Base-by-base conservation (phyloP, 495 filamentous ascomycete species). In the Umbilicaria muhlenbergii region DNA sequence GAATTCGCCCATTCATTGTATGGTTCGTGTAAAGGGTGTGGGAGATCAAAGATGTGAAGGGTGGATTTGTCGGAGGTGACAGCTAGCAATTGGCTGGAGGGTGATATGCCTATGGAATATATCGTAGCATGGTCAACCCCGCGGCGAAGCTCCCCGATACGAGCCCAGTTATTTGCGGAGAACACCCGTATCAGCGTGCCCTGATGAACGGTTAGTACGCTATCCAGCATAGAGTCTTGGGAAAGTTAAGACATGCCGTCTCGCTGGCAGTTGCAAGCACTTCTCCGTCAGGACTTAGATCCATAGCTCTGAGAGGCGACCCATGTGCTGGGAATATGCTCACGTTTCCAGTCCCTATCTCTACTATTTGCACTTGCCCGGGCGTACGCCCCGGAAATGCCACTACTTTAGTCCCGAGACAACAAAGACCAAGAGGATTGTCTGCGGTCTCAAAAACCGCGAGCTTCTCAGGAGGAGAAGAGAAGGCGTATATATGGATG, bases 61-160 rank as follows among this genome's bases (percentile, higher is more conserved):
- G 86, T 98, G 5, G 80, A 85, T 59, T 95, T 98, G 65, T 98
- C 91, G 18, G 86, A 94, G n/a, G 92, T 95, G 41, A 87, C 86
- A 15, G 91, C 91, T 12, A 96, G 69, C 49, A 83, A 65, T 33
- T 69, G 72, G 38, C 78, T 81, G 8, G 76, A 77, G 0, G 89
- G 91, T 28, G 80, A 91, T 55, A 96, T 86, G 18, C 83, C 77
- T 12, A 98, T 65, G 5, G 82, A 86, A 65, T 83, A 94, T 52
- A 96, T 81, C 16, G 75, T 73, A 16, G 91, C 88, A 38, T 77
- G 81, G 51, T 98, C 91, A 21, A 89, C 78, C 17, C 91, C 91
- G 6, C 91, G 78, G 18, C 91, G 78, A 35, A 94, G 63, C 59
- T 96, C 91, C 13, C 73, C 79, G 34, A 94, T 61, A 37, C 81